phyloP scores from a whole-genome alignment of 768 basidiomycete species.

The Leccinum uliginosum region DNA sequence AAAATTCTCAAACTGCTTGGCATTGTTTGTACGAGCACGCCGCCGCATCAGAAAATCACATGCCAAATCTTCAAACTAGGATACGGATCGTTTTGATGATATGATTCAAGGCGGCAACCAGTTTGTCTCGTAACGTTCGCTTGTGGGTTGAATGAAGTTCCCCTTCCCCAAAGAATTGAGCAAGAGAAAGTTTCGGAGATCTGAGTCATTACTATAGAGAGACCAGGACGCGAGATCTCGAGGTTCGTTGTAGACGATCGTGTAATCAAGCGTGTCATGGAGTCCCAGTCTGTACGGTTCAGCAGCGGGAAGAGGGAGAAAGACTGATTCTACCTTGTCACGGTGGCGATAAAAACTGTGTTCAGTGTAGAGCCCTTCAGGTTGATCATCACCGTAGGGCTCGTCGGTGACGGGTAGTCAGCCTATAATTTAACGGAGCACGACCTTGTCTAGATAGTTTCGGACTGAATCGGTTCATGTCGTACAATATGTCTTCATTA shows the following conservation, averaged over 20 bases:
- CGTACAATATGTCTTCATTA: not conserved
- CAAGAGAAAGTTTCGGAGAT: not conserved
- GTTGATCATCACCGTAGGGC: not conserved
- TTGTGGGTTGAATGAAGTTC: not conserved
- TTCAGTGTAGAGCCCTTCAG: not conserved
- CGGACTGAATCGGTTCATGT: not conserved
- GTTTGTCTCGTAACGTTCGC: not conserved
- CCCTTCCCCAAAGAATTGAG: not conserved
- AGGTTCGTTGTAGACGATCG: not conserved
- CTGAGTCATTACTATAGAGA: not conserved
- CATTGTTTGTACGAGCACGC: too few relatives aligned
- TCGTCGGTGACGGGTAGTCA: not conserved
- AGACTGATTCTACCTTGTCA: not conserved
- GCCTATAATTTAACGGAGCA: not conserved
- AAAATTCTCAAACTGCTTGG: not conserved
- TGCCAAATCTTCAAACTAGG: not conserved
- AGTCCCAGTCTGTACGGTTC: too few relatives aligned
- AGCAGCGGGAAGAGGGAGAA: not conserved
- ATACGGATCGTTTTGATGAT: not conserved
- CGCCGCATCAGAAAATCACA: not conserved
- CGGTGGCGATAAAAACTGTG: not conserved
- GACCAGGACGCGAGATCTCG: not conserved
- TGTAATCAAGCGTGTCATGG: not conserved
- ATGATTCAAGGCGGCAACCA: not conserved
- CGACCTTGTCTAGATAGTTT: not conserved